These are phyloP conservation scores for Solanum pennellii DNA, from an alignment of 257 asterid species.

Conservation along the genomic window DNA sequence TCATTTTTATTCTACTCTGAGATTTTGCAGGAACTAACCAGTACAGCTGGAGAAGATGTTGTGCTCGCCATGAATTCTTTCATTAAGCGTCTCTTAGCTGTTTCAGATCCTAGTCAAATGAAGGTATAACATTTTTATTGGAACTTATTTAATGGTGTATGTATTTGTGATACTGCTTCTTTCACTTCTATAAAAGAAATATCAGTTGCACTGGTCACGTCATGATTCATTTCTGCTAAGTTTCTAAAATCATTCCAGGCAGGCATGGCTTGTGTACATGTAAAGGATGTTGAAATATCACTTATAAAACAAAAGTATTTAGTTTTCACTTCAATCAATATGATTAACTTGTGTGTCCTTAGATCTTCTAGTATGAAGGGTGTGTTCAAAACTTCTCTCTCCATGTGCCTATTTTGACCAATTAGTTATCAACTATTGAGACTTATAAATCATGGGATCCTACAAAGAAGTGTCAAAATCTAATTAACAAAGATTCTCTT, in stretches of 20 bases:
- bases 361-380: neutral
- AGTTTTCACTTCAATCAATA: neutral
- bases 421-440: neutral
- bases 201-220: neutral
- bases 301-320: neutral
- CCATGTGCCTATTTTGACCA: neutral
- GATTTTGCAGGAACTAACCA: slow-evolving; percentile 69
- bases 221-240: neutral
- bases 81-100: slow-evolving; percentile 83
- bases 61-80: slow-evolving; percentile 89
- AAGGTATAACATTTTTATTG: slow-evolving; percentile 37
- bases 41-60: slow-evolving; percentile 92
- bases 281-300: neutral
- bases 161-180: neutral
- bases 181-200: neutral
- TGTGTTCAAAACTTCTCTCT: neutral
- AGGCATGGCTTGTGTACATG: neutral
- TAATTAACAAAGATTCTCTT: neutral
- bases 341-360: neutral
- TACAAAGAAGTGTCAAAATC: neutral
- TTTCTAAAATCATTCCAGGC: neutral
- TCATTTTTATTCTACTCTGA: neutral
- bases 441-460: neutral
- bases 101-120: slow-evolving; percentile 88
- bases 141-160: neutral